Evolutionary conservation across 805 yeast species (phyloP).

Genomic region (Ogataea trehaloabstinens): DNA sequence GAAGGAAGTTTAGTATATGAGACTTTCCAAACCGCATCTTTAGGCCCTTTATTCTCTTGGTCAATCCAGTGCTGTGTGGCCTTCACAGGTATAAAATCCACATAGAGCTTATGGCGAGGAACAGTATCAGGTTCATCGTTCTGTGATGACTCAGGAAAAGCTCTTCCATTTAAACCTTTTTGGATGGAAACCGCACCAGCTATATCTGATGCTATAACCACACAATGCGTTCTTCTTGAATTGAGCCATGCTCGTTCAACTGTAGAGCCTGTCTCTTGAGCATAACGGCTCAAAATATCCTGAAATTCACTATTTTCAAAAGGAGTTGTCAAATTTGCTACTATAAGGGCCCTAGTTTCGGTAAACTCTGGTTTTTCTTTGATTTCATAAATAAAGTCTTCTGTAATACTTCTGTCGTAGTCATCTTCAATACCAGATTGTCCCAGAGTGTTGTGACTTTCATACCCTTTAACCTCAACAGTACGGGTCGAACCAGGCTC

Average conservation of each 20-base stretch:
- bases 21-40: slow-evolving; percentile 45
- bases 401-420: slow-evolving; percentile 23
- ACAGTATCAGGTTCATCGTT: slow-evolving; percentile 15
- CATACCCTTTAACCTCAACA: no score
- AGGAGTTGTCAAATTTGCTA: slow-evolving; percentile 42
- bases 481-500: no score
- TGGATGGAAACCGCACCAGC: slow-evolving; percentile 40
- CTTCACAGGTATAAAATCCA: slow-evolving; percentile 45
- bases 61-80: slow-evolving; percentile 45
- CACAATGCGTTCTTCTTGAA: slow-evolving; percentile 44
- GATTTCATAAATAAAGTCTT: slow-evolving; percentile 35
- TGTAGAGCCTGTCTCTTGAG: no score
- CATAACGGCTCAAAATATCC: no score
- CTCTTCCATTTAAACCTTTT: slow-evolving; percentile 33
- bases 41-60: slow-evolving; percentile 44
- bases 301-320: slow-evolving; percentile 37
- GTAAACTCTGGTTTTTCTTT: slow-evolving; percentile 33
- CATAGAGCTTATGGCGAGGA: slow-evolving; percentile 31
- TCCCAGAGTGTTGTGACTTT: no score
- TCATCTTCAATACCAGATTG: no score
- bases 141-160: slow-evolving; percentile 28
- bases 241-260: no score
- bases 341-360: slow-evolving; percentile 42
- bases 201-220: slow-evolving; percentile 38
- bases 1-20: slow-evolving; percentile 35